A percentile compares a stretch with the other conserved stretches of the same genome.
Conservation (phyloP, 2,329 filamentous ascomycete genomes). For the Malbranchea cinnamomea region DNA sequence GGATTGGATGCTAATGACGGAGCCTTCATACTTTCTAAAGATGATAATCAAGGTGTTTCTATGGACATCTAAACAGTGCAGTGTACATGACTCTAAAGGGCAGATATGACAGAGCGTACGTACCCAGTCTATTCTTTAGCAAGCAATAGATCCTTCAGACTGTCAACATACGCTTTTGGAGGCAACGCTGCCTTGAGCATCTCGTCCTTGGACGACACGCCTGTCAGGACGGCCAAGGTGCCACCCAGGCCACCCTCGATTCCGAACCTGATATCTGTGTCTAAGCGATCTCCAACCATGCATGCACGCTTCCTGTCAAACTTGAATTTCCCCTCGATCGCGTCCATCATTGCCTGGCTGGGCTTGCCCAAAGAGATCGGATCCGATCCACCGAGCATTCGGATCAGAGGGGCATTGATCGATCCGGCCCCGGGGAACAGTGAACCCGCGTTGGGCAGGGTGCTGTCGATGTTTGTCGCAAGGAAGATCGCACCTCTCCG, state of each 20-base stretch:
- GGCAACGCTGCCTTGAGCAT: constrained; percentile 63
- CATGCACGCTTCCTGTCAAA: constrained; percentile 73
- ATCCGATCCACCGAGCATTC: constrained; percentile 47
- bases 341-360: constrained; percentile 98
- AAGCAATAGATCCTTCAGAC: constrained; percentile 55
- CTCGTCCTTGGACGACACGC: constrained; percentile 66
- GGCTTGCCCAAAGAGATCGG: constrained; percentile 82
- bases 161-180: constrained; percentile 72
- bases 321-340: constrained; percentile 87
- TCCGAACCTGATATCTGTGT: constrained; percentile 94
- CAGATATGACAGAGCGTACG: not conserved
- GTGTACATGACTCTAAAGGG: no score
- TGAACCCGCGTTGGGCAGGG: constrained; percentile 63
- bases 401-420: constrained; percentile 60
- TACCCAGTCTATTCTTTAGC: not conserved
- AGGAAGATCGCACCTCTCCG: constrained; percentile 67
- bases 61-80: no score
- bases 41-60: no score
- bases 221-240: constrained; percentile 79
- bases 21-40: no score
- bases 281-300: constrained; percentile 88
- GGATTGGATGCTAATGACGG: no score
- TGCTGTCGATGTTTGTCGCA: constrained; percentile 86
- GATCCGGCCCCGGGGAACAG: constrained; percentile 89
- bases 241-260: constrained; percentile 81